Evolutionary conservation across 257 asterid genomes (phyloP).

Genomic region (Solanum neorickii): DNA sequence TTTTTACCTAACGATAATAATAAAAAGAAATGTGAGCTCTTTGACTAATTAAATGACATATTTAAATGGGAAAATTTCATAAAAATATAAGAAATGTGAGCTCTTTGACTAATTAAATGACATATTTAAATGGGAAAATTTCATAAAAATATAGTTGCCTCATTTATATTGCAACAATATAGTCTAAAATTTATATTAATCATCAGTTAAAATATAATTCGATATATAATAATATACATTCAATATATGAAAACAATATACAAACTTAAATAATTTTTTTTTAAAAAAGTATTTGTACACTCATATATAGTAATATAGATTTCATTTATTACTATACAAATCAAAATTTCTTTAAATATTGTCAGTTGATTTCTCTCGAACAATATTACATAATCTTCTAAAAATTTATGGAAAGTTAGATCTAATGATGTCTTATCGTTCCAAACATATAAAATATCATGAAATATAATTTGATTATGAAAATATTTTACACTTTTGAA

Average conservation of each 20-base stretch:
- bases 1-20: too few species aligned
- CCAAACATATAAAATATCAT: not conserved
- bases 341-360: not conserved
- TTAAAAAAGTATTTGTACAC: too few species aligned
- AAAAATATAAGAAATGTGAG: too few species aligned
- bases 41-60: too few species aligned
- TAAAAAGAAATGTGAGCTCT: not conserved
- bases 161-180: too few species aligned
- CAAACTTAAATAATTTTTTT: not conserved
- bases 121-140: too few species aligned
- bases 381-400: not conserved
- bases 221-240: too few species aligned
- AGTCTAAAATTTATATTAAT: not conserved
- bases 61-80: too few species aligned
- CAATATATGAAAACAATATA: too few species aligned
- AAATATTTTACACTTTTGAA: not conserved
- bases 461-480: not conserved
- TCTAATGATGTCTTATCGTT: not conserved
- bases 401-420: not conserved
- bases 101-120: too few species aligned
- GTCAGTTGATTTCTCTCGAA: not conserved
- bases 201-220: not conserved
- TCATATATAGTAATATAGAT: too few species aligned
- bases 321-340: not conserved
- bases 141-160: not conserved